Conservation (phyloP, 306 rosid genomes). For the Corylus americana region DNA sequence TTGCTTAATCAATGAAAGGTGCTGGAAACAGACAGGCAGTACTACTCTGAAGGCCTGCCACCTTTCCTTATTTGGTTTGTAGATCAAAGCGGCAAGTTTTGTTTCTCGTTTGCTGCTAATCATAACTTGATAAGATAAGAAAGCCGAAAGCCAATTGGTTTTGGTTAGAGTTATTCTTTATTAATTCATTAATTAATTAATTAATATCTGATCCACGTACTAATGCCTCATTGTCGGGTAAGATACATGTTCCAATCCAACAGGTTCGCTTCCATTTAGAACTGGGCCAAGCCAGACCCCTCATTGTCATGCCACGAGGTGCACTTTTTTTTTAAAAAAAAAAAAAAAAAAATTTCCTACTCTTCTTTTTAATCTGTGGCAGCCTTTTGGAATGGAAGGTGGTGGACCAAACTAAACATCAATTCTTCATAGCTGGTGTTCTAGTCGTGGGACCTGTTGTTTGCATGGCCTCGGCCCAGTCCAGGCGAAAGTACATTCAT, state of each 20-base stretch:
- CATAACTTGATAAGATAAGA: slow-evolving; percentile 26
- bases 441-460: not conserved
- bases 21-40: slow-evolving; percentile 22
- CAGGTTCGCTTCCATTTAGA: too few relatives aligned
- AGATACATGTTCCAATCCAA: too few relatives aligned
- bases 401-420: slow-evolving; percentile 17
- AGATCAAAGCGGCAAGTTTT: slow-evolving; percentile 44
- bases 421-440: not conserved
- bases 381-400: slow-evolving; percentile 16
- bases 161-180: not conserved
- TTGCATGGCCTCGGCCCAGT: not conserved
- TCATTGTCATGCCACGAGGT: not conserved
- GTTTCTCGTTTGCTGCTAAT: slow-evolving; percentile 25
- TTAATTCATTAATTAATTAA: slow-evolving; percentile 10
- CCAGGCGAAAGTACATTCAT: not conserved
- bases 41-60: slow-evolving; percentile 21
- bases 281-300: too few relatives aligned
- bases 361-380: slow-evolving; percentile 9
- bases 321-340: not conserved
- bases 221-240: not conserved
- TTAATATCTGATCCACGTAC: not conserved
- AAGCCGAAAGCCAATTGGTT: not conserved
- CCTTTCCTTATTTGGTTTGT: slow-evolving; percentile 49
- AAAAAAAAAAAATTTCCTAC: not conserved
- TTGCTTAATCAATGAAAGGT: slow-evolving; percentile 29